A percentile compares a stretch with the other conserved stretches of the same genome.
Conservation (phyloP, 2,329 filamentous ascomycete species). For the Macrophomina pseudophaseolina region DNA sequence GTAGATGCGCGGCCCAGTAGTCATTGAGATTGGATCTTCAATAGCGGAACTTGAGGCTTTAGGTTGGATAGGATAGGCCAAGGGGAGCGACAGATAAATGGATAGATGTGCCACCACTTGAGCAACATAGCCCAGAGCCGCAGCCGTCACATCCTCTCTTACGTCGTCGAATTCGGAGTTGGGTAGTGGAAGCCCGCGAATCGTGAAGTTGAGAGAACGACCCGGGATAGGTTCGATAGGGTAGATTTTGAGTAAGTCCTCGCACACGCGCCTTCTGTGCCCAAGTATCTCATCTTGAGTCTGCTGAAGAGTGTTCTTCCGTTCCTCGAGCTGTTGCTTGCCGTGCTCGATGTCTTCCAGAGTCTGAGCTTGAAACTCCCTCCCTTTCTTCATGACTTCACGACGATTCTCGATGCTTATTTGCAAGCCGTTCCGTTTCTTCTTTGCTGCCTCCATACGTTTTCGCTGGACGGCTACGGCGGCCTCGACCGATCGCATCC, state of each 20-base stretch:
- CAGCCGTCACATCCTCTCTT: constrained; percentile 75
- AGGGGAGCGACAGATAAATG: constrained; percentile 76
- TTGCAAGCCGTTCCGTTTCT: constrained; percentile 69
- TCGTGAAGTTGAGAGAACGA: constrained; percentile 78
- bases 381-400: constrained; percentile 70
- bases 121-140: constrained; percentile 80
- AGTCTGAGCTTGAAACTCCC: constrained; percentile 62
- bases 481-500: constrained; percentile 51
- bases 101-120: constrained; percentile 77
- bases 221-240: constrained; percentile 72
- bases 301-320: constrained; percentile 59
- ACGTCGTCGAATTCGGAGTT: constrained; percentile 77
- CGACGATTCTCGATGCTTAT: constrained; percentile 69
- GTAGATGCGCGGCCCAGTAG: constrained; percentile 60
- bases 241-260: constrained; percentile 80
- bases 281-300: constrained; percentile 73
- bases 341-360: constrained; percentile 66
- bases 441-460: constrained; percentile 65
- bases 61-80: constrained; percentile 79
- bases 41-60: constrained; percentile 77
- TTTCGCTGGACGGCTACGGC: constrained; percentile 69
- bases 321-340: constrained; percentile 51
- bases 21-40: constrained; percentile 69
- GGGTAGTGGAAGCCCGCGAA: constrained; percentile 77
- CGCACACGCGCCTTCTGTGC: constrained; percentile 87